Evolutionary conservation across 2,329 filamentous ascomycete genomes (phyloP), one percentile per base, ranked within the genome.

Genomic region (Xylariaceae sp.): DNA sequence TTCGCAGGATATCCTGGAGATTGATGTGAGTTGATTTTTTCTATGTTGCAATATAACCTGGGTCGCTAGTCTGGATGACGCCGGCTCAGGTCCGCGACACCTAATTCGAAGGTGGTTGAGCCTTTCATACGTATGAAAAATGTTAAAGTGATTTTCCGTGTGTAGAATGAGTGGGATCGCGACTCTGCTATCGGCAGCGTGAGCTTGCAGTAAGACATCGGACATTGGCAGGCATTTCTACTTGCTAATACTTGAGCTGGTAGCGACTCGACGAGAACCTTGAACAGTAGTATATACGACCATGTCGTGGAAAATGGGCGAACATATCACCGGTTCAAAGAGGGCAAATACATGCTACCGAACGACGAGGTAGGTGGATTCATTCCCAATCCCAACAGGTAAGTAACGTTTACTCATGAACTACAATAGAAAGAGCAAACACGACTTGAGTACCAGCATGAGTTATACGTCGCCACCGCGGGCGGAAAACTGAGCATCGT

Each of bases 241-340:
- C 27, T 11, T 14, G n/a, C 39, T 11, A 11, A 44, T 5, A 2
- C 39, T 18, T 3, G 19, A 14, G 31, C 6, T 15, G n/a, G 11
- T 44, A 61, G 59, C 30, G 59, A 58, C 15, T 60, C 58, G 9
- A 61, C 59, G 2, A 49, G 53, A 47, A 60, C 58, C 36, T 14
- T 59, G 19, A 47, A 43, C 9, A 53, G 51, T 27, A 60, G 55
- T 44, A 57, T 60, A 44, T 59, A 60, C 49, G 47, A 60, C 47
- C 53, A 58, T 18, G 45, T 60, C 12, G 43, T 53, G 7, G 60
- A 62, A 39, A 62, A 62, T 27, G 60, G 60, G 32, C 48, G 58
- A 27, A 62, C 58, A 7, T 62, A 61, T 39, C 60, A 62, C 44
- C 52, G 57, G 11, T 61, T 58, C 43, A 61, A 61, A 33, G 58